Conservation (phyloP, 2,329 filamentous ascomycete species). For the Colletotrichum incanum region DNA sequence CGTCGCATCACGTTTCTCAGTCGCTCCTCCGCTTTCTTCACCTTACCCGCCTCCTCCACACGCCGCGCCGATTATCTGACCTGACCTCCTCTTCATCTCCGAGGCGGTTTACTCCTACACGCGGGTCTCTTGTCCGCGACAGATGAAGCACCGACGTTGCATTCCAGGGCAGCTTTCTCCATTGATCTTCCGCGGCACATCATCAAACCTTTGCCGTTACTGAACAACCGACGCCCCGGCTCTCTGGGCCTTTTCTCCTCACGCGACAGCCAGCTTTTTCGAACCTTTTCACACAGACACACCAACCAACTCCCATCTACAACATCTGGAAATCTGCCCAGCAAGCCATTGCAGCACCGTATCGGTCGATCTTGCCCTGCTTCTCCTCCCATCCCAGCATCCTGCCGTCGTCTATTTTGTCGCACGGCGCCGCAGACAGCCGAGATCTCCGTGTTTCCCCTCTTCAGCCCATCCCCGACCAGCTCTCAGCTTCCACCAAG, state of each 20-base stretch:
- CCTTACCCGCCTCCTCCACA: constrained; percentile 1
- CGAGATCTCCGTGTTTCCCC: constrained; percentile 39
- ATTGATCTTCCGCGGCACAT: constrained; percentile 37
- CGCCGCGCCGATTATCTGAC: constrained; percentile 5
- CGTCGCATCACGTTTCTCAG: constrained; percentile 43
- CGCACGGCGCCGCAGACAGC: constrained; percentile 40
- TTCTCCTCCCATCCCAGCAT: constrained; percentile 26
- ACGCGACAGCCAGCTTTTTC: constrained; percentile 32
- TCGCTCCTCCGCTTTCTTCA: constrained; percentile 1
- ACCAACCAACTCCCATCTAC: constrained; percentile 3
- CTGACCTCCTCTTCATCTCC: constrained; percentile 43
- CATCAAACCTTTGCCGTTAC: constrained; percentile 42
- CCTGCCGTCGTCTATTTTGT: constrained; percentile 28
- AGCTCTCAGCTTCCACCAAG: constrained; percentile 18
- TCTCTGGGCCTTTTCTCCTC: constrained; percentile 25
- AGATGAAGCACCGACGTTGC: constrained; percentile 16
- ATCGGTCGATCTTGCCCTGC: constrained; percentile 7
- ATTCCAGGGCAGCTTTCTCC: constrained; percentile 9
- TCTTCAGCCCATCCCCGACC: constrained; percentile 15
- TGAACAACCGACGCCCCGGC: constrained; percentile 41
- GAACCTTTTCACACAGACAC: not conserved
- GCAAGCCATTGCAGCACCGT: not conserved
- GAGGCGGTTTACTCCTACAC: constrained; percentile 27
- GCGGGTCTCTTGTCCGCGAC: constrained; percentile 10
- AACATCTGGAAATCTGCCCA: not conserved